phyloP scores from a whole-genome alignment of 495 filamentous ascomycete genomes.

The Annulohypoxylon bovei region DNA sequence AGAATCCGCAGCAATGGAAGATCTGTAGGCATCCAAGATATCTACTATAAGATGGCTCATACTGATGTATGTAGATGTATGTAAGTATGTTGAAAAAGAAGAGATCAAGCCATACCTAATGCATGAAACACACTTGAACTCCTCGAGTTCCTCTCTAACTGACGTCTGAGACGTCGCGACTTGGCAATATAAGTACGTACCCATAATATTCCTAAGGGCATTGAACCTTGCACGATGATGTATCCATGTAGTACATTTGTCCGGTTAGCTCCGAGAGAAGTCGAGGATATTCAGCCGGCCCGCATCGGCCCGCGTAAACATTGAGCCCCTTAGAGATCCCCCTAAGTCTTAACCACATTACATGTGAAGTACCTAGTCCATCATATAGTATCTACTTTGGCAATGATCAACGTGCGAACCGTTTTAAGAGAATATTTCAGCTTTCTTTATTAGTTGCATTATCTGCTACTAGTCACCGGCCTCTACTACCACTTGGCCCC shows the following conservation, averaged over 20 bases:
- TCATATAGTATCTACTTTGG: not conserved
- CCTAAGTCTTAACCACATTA: not conserved
- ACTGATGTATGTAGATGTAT: too few species aligned
- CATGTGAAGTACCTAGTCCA: too few species aligned
- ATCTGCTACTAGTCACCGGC: conserved; percentile 47
- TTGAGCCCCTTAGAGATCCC: not conserved
- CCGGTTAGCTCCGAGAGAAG: conserved; percentile 5
- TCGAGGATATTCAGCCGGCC: not conserved
- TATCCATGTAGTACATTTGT: conserved; percentile 7
- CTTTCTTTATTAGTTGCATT: conserved; percentile 39
- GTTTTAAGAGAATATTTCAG: conserved; percentile 35
- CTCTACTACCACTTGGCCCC: conserved; percentile 55
- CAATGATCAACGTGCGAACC: not conserved
- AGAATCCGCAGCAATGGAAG: conserved; percentile 5
- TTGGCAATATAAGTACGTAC: not conserved
- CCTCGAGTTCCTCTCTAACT: not conserved
- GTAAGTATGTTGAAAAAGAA: too few species aligned
- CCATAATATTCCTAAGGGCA: conserved; percentile 3
- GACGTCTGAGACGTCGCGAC: conserved; percentile 24
- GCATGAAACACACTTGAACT: conserved; percentile 15
- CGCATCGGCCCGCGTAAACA: conserved; percentile 26
- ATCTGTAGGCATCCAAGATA: not conserved
- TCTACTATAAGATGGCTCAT: not conserved
- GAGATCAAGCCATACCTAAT: not conserved
- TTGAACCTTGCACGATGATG: not conserved